Percentiles rank a stretch among this genome's conserved stretches.
Conservation (phyloP, 495 filamentous ascomycete genomes). For the Pseudotulostoma volvatum region DNA sequence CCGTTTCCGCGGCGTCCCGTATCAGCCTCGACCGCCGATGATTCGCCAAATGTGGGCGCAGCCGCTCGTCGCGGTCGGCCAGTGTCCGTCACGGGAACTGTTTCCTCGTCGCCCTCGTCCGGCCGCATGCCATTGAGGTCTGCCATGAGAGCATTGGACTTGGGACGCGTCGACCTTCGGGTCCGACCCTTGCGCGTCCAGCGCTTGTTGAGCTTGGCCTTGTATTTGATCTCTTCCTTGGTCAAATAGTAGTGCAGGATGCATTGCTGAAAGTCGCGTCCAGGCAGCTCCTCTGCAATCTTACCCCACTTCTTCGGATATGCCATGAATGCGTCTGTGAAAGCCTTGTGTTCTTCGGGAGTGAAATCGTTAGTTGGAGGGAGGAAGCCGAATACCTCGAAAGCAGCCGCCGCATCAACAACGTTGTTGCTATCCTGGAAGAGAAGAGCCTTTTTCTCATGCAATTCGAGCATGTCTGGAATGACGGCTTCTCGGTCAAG, state of each 20-base stretch:
- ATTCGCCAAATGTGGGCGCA: conserved; percentile 54
- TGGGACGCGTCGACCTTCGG: conserved; percentile 39
- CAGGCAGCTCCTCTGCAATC: conserved; percentile 57
- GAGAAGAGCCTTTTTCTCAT: conserved; percentile 25
- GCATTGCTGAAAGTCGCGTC: conserved; percentile 65
- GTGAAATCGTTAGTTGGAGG: conserved; percentile 75
- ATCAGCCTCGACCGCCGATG: conserved; percentile 38
- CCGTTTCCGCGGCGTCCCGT: conserved; percentile 30
- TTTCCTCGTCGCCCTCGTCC: conserved; percentile 40
- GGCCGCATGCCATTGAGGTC: conserved; percentile 45
- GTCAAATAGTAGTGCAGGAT: conserved; percentile 94
- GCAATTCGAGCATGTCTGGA: conserved; percentile 54
- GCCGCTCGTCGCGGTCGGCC: conserved; percentile 54
- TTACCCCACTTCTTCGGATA: conserved; percentile 85
- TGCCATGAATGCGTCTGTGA: conserved; percentile 64
- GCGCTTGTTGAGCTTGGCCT: conserved; percentile 59
- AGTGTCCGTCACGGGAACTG: conserved; percentile 43
- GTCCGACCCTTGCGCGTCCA: conserved; percentile 48
- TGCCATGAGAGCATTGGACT: conserved; percentile 60
- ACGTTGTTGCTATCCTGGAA: conserved; percentile 64
- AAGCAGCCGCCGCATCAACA: conserved; percentile 46
- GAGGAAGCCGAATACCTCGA: conserved; percentile 54
- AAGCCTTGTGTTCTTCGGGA: conserved; percentile 55
- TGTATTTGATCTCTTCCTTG: conserved; percentile 74
- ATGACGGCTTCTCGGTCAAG: conserved; percentile 71